These are phyloP conservation scores for Cytospora piceae DNA, from an alignment of 2,329 filamentous ascomycete species.

Conservation along the genomic window DNA sequence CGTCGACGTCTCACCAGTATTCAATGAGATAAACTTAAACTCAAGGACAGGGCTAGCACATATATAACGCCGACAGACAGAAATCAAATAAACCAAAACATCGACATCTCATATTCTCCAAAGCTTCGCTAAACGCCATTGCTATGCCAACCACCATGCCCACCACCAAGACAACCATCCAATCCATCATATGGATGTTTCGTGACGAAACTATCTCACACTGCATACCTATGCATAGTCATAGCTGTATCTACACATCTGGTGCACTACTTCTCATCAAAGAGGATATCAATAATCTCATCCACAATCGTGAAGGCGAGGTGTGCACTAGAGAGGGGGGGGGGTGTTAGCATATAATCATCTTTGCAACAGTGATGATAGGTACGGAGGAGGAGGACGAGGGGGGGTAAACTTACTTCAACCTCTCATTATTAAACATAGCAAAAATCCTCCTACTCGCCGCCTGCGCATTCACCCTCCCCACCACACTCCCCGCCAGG, in stretches of 20 bases:
- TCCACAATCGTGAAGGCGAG: conserved; percentile 73
- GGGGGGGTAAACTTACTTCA: conserved; percentile 69
- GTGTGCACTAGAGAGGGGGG: conserved; percentile 57
- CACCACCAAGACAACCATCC: conserved; percentile 5
- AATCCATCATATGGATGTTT: not conserved
- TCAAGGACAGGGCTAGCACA: too few relatives aligned
- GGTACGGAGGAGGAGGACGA: too few relatives aligned
- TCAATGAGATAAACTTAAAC: not conserved
- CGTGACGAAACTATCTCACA: not conserved
- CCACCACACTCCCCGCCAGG: conserved; percentile 89
- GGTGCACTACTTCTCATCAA: conserved; percentile 47
- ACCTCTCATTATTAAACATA: conserved; percentile 83
- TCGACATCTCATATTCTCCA: not conserved
- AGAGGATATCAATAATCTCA: conserved; percentile 68
- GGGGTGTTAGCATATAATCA: not conserved
- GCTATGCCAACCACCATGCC: conserved; percentile 37
- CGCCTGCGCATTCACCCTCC: conserved; percentile 85
- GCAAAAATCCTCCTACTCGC: conserved; percentile 89
- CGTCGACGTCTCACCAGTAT: not conserved
- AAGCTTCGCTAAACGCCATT: conserved; percentile 33
- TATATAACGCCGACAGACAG: too few relatives aligned
- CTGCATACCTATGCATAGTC: not conserved
- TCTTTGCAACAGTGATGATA: not conserved
- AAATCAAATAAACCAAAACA: too few relatives aligned
- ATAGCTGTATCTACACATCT: conserved; percentile 6